Conservation (phyloP, 2,329 filamentous ascomycete genomes). For the Trichoderma arundinaceum region DNA sequence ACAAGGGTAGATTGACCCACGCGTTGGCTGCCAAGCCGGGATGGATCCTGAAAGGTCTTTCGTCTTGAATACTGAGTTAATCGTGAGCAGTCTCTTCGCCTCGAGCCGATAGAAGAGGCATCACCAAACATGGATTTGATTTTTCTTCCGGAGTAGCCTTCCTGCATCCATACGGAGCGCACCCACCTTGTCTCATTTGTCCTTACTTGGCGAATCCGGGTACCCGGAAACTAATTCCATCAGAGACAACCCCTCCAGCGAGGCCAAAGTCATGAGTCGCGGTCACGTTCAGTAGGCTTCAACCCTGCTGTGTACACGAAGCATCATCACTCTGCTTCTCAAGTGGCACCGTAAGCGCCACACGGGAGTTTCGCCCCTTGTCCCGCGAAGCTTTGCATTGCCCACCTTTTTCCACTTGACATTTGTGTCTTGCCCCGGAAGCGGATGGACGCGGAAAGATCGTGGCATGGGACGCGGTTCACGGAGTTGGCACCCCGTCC, state of each 20-base stretch:
- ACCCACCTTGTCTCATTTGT: background rate
- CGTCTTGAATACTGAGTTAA: background rate
- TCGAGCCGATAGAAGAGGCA: background rate
- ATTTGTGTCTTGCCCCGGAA: background rate
- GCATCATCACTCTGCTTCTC: background rate
- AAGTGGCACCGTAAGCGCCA: background rate
- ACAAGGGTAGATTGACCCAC: background rate
- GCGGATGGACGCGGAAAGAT: background rate
- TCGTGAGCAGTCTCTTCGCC: background rate
- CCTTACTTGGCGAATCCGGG: conserved; percentile 9
- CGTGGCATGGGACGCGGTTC: background rate
- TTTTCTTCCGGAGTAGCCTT: background rate
- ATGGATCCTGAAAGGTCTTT: background rate
- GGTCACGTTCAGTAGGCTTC: background rate
- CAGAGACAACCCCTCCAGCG: background rate
- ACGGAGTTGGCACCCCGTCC: background rate
- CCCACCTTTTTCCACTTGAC: background rate
- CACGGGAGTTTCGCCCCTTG: background rate
- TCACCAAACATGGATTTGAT: background rate
- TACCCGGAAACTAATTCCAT: conserved; percentile 16
- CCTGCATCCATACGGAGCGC: background rate
- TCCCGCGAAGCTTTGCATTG: conserved; percentile 12
- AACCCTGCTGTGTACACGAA: background rate
- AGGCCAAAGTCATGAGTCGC: background rate
- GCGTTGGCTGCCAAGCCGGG: conserved; percentile 6